Evolutionary conservation across 164 flowering plant genomes (phyloP), one percentile per base, ranked within the genome.

Genomic region (Vitis labrusca): DNA sequence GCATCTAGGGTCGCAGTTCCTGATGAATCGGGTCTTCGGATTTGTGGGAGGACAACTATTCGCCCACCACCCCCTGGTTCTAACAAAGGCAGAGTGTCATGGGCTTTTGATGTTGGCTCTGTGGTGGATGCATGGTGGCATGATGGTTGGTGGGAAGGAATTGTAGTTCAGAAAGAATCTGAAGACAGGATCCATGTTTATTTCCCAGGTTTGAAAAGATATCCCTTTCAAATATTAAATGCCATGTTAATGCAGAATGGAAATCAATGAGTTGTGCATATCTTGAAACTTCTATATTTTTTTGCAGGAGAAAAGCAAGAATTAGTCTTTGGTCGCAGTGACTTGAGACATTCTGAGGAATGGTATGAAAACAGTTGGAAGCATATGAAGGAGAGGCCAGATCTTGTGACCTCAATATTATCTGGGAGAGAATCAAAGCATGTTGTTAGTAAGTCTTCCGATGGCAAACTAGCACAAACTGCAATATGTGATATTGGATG

Each of bases 131-230:
- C 76, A 1, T 87, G 98, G 96, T 74, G 88, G 91, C 76, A 85
- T 79, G 94, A 89, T 79, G 97, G 92, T 2, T 94, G 98, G 98
- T 90, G 98, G 98, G 98, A 94, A 80, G 98, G 98, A 53, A 82
- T 92, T 65, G 89, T 94, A n/a, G 67, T 90, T 52, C 69, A 66
- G 64, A 87, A 79, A 59, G 88, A 82, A 64, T 64, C 83, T 13
- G 78, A 77, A 16, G 87, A 82, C 48, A 78, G 71, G 54, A 14
- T 87, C 55, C 78, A 53, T 64, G 89, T 91, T 10, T 85, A 84
- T 77, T 89, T 94, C 59, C 94, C 96, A 80, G 98, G 98, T 94
- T 50, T 50, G 83, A 5, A 50, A 54, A 16, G 13, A 27, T 50
- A 58, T n/a, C 15, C 14, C 53, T 59, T 53, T 10, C 11, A 10